Base-by-base conservation (phyloP, 2,329 filamentous ascomycete species). In the Xylariales sp. region DNA sequence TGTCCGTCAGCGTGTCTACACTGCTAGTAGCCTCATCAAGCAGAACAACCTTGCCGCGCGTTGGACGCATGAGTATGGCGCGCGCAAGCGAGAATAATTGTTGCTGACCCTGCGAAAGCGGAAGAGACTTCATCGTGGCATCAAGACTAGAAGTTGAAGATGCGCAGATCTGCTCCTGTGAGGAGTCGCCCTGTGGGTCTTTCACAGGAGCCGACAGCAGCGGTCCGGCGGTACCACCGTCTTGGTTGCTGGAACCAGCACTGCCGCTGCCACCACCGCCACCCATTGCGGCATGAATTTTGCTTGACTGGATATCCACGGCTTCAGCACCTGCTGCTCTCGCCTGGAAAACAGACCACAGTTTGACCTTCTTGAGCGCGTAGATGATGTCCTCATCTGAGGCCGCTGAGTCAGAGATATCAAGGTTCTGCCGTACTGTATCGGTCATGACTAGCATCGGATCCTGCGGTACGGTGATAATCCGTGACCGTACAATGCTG, bases 401-500 rank as follows among this genome's bases (percentile, higher is more conserved):
- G 29, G 19, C 14, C 16, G 17, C 19, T 18, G 29, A 15, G 10
- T 18, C 29, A 10, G 29, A 15, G n/a, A 31, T 31, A 31, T 31
- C 29, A 18, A 31, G 29, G 29, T 31, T 31, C 29, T 31, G 14
- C 16, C 29, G 29, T 17, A 31, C 29, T 31, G 29, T 31, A 31
- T 31, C 29, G 6, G 40, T 45, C 32, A 36, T 34, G 20, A 48
- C 23, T 3, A 48, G 12, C 33, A 55, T 42, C 5, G 50, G 46
- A 30, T 71, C 65, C 54, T 72, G 68, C 2, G 67, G 65, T 6
- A 72, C 49, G 5, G 57, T 56, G 32, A 65, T 60, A 16, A 72
- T 50, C 5, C 61, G 52, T 4, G 59, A 52, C 19, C 69, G 66
- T n/a, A 70, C 52, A 4, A 52, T 52, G 33, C 68, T 54, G 14